These are phyloP conservation scores for Globisporangium spiculum DNA, from an alignment of 352 stramenopile species.

Conservation along the genomic window DNA sequence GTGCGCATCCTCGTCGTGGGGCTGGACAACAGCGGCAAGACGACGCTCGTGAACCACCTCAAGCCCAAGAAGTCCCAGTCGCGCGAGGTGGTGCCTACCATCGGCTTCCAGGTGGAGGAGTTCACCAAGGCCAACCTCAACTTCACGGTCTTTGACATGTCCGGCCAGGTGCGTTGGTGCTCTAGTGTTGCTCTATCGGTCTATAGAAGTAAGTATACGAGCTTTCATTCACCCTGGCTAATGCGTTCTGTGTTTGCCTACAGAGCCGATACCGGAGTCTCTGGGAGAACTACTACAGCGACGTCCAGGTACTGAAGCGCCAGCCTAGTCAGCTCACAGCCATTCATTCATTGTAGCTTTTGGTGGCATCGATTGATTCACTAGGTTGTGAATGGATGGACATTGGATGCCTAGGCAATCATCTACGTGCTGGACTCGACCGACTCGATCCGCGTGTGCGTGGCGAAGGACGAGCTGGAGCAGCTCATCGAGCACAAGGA, in stretches of 20 bases:
- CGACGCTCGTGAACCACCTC: constrained; percentile 90
- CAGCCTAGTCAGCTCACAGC: neutral
- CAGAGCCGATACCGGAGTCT: neutral
- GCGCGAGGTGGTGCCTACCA: neutral
- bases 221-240: neutral
- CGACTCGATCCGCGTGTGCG: neutral
- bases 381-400: too few relatives aligned
- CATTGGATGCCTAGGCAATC: neutral
- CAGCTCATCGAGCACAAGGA: neutral
- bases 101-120: neutral
- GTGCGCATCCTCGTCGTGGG: constrained; percentile 88
- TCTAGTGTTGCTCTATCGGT: too few relatives aligned
- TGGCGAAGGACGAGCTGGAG: neutral
- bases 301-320: neutral
- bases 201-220: neutral
- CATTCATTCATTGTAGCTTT: too few relatives aligned
- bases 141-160: neutral
- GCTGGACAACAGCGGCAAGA: constrained; percentile 91
- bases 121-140: neutral
- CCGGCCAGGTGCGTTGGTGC: neutral
- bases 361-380: too few relatives aligned
- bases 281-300: neutral
- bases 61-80: constrained; percentile 82
- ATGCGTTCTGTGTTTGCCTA: neutral
- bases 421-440: neutral